Percentiles rank a stretch among this genome's conserved stretches.
Conservation (phyloP, 2,329 filamentous ascomycete species). For the Thielaviopsis ethacetica region DNA sequence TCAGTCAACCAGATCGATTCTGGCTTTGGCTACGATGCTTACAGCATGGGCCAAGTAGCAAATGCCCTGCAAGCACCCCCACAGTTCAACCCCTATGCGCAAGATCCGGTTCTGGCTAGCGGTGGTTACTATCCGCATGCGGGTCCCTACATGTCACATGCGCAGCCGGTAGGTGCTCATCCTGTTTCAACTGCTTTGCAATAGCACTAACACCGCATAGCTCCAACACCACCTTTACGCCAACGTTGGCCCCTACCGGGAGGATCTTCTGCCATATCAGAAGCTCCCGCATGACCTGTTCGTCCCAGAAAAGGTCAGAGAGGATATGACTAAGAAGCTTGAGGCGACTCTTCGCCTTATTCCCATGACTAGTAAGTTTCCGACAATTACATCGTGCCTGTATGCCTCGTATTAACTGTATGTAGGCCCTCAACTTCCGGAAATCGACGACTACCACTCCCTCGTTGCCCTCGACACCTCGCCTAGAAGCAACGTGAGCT, state of each 20-base stretch:
- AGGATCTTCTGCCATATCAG: slow-evolving; percentile 72
- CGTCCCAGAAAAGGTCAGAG: slow-evolving; percentile 67
- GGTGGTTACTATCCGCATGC: slow-evolving; percentile 52
- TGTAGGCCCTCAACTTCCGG: slow-evolving; percentile 47
- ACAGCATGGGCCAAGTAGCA: slow-evolving; percentile 39
- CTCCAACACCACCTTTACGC: slow-evolving; percentile 89
- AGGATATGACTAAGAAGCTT: slow-evolving; percentile 77
- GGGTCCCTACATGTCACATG: slow-evolving; percentile 31
- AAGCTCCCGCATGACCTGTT: slow-evolving; percentile 83
- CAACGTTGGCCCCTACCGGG: slow-evolving; percentile 65
- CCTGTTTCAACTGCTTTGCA: neutral
- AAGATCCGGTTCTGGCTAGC: slow-evolving; percentile 47
- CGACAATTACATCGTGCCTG: neutral
- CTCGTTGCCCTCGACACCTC: slow-evolving; percentile 76
- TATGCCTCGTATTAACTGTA: neutral
- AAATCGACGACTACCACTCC: slow-evolving; percentile 80
- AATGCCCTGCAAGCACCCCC: slow-evolving; percentile 31
- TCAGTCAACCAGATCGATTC: slow-evolving; percentile 8
- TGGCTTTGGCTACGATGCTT: slow-evolving; percentile 38
- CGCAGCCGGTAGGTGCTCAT: slow-evolving; percentile 39
- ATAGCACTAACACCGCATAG: slow-evolving; percentile 23
- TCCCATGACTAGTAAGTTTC: slow-evolving; percentile 38
- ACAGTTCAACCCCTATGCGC: slow-evolving; percentile 60
- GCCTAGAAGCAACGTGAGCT: slow-evolving; percentile 54
- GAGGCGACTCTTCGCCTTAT: slow-evolving; percentile 75